Percentiles rank a stretch among this genome's conserved stretches.
These are phyloP conservation scores for Trichopus zeylanicus DNA, from an alignment of 116 monocot genomes.

Conservation along the genomic window DNA sequence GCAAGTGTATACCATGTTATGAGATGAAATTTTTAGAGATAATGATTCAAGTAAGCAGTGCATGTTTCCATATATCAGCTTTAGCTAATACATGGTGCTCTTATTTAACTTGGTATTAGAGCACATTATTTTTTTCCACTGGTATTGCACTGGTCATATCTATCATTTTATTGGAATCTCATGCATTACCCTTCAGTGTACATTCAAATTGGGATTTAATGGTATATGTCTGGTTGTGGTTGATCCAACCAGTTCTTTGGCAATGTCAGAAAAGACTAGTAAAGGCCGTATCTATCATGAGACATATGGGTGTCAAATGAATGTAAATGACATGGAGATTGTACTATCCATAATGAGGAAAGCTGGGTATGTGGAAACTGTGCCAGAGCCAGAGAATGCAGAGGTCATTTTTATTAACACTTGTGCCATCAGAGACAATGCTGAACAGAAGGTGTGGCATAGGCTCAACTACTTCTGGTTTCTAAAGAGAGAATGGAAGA, in stretches of 20 bases:
- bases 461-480: conserved; percentile 99
- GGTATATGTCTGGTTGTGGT: conserved; percentile 3
- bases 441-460: conserved; percentile 99
- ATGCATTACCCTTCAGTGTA: neutral
- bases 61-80: too few relatives aligned
- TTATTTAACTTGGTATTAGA: too few relatives aligned
- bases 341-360: conserved; percentile 93
- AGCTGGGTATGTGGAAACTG: conserved; percentile 64
- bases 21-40: too few relatives aligned
- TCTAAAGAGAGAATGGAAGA: conserved; percentile 94
- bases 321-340: conserved; percentile 98
- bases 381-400: conserved; percentile 70
- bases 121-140: too few relatives aligned
- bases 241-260: conserved; percentile 39
- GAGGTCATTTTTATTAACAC: conserved; percentile 97
- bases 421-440: conserved; percentile 94
- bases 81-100: too few relatives aligned
- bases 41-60: too few relatives aligned
- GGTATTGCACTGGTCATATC: neutral
- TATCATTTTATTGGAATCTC: neutral
- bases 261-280: conserved; percentile 16
- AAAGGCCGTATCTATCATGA: conserved; percentile 96
- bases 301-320: conserved; percentile 99
- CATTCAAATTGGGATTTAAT: neutral
- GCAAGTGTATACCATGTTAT: too few relatives aligned